Evolutionary conservation across 2,329 filamentous ascomycete genomes (phyloP).

Genomic region (Penicillium brasilianum): DNA sequence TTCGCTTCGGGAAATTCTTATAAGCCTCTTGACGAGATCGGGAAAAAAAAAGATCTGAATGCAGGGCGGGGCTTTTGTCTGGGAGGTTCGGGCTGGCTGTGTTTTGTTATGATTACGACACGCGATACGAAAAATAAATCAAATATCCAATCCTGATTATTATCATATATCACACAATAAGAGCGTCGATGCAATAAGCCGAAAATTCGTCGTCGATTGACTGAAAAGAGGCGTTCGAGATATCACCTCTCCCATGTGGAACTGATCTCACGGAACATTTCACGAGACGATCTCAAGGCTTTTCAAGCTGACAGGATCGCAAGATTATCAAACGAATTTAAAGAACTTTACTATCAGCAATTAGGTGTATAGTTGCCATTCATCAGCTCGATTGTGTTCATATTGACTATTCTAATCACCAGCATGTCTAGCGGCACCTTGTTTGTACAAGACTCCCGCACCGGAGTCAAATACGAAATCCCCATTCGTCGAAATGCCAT

Average conservation of each 20-base stretch:
- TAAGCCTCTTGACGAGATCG: not conserved
- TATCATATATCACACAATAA: not conserved
- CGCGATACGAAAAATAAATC: slow-evolving; percentile 2
- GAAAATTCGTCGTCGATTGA: not conserved
- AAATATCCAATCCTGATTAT: too few species aligned
- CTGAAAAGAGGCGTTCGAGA: not conserved
- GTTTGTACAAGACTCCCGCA: slow-evolving; percentile 38
- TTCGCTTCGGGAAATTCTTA: not conserved
- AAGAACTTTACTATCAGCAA: not conserved
- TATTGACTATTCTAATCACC: not conserved
- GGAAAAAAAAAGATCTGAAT: not conserved
- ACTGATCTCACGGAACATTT: not conserved
- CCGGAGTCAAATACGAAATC: slow-evolving; percentile 34
- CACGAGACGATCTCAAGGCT: not conserved
- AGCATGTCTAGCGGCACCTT: slow-evolving; percentile 23
- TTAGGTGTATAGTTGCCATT: too few species aligned
- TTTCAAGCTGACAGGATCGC: not conserved
- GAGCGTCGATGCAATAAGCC: not conserved
- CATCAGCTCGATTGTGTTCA: not conserved
- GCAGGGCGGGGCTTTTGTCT: not conserved
- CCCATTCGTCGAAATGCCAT: slow-evolving; percentile 38
- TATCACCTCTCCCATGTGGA: not conserved
- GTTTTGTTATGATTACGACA: slow-evolving; percentile 12
- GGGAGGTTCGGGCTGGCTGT: not conserved
- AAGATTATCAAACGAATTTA: not conserved